These are phyloP conservation scores for Plasmodium gonderi DNA, from an alignment of 169 alveolate genomes.

Conservation along the genomic window DNA sequence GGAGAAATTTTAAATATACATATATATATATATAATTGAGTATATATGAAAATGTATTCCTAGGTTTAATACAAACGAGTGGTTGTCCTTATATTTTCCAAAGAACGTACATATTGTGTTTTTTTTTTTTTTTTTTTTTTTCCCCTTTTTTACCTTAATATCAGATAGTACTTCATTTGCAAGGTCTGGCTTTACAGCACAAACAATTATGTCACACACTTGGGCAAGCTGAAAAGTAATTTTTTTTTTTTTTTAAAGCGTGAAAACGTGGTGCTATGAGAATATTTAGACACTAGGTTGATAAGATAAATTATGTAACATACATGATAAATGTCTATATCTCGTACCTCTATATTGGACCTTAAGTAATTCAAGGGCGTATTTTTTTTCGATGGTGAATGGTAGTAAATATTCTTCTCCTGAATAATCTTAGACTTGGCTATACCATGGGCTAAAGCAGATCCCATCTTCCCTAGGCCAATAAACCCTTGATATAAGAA, in stretches of 20 bases:
- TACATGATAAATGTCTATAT: background rate
- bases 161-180: slow-evolving; percentile 35
- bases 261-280: no score
- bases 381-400: slow-evolving; percentile 29
- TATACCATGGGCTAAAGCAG: slow-evolving; percentile 69
- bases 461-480: slow-evolving; percentile 73
- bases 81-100: no score
- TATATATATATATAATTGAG: background rate
- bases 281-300: no score
- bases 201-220: slow-evolving; percentile 45
- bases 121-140: background rate
- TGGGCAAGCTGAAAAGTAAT: slow-evolving; percentile 8
- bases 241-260: background rate
- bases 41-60: background rate
- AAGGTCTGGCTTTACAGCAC: slow-evolving; percentile 71
- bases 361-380: slow-evolving; percentile 2
- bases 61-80: no score
- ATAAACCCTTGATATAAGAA: slow-evolving; percentile 36
- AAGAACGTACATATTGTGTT: background rate
- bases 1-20: slow-evolving; percentile 2
- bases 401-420: slow-evolving; percentile 47
- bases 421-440: slow-evolving; percentile 22
- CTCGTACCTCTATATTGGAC: slow-evolving; percentile 32
- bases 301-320: background rate
- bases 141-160: slow-evolving; percentile 26